A percentile compares a stretch with the other conserved stretches of the same genome.
phyloP scores from a whole-genome alignment of 371 early-diverging fungal genomes.

The Batkoa obscura region DNA sequence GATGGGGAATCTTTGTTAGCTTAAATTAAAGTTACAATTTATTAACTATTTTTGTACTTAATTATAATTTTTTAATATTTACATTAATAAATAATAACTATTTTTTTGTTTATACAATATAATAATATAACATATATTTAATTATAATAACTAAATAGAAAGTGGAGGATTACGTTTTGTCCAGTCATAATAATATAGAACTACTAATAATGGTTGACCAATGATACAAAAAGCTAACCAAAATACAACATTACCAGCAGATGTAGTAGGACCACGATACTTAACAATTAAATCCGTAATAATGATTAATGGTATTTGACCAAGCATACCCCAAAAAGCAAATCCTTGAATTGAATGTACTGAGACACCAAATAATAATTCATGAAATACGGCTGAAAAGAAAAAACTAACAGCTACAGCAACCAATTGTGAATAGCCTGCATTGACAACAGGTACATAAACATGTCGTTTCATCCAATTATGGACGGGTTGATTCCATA shows the following conservation, averaged over 20 bases:
- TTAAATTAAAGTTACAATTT: too few species aligned
- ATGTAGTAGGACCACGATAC: constrained; percentile 50
- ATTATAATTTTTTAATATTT: too few species aligned
- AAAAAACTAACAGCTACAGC: constrained; percentile 53
- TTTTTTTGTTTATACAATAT: too few species aligned
- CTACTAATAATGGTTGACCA: constrained; percentile 65
- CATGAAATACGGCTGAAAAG: constrained; percentile 69
- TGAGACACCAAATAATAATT: constrained; percentile 67
- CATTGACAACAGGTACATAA: constrained; percentile 43
- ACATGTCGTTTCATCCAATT: constrained; percentile 75
- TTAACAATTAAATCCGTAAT: constrained; percentile 39
- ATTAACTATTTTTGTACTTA: too few species aligned
- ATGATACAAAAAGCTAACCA: constrained; percentile 75
- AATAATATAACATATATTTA: too few species aligned
- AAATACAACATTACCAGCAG: constrained; percentile 76
- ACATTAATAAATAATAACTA: too few species aligned
- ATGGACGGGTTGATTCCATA: constrained; percentile 83
- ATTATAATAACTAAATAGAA: too few species aligned
- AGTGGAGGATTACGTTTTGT: constrained; percentile 6
- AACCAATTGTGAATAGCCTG: constrained; percentile 22
- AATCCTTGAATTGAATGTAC: constrained; percentile 56
- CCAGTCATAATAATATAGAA: constrained; percentile 72
- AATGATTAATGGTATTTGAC: constrained; percentile 70
- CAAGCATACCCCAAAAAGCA: constrained; percentile 79
- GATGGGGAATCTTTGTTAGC: constrained; percentile 39